These are phyloP conservation scores for Avena insularis DNA, from an alignment of 176 grass and related monocot genomes.

Conservation along the genomic window DNA sequence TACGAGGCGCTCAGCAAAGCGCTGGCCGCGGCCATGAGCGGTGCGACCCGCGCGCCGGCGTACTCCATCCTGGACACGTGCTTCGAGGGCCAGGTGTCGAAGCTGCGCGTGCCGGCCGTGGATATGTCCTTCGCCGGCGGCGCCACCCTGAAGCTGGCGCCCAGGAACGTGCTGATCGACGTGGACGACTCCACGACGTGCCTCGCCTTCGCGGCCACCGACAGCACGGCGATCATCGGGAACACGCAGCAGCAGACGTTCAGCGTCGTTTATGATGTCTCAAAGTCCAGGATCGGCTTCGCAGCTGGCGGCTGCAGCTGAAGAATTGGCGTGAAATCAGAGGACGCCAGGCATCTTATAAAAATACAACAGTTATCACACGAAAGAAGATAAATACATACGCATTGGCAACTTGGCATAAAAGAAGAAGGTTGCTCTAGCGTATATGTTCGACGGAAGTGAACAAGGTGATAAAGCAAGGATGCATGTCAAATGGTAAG, in stretches of 20 bases:
- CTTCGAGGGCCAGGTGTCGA: slow-evolving; percentile 53
- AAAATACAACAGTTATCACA: slow-evolving; percentile 18
- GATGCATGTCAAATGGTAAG: neutral
- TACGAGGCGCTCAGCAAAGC: slow-evolving; percentile 70
- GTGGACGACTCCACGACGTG: slow-evolving; percentile 73
- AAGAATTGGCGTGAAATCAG: slow-evolving; percentile 26
- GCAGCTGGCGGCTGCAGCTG: slow-evolving; percentile 73
- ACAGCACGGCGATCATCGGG: slow-evolving; percentile 68
- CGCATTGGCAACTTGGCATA: neutral
- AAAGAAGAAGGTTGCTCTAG: neutral
- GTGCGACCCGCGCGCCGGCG: slow-evolving; percentile 40
- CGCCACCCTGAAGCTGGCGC: slow-evolving; percentile 52
- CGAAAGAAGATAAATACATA: neutral
- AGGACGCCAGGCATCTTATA: neutral
- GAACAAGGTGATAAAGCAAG: neutral
- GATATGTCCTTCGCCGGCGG: slow-evolving; percentile 59
- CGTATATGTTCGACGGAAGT: neutral
- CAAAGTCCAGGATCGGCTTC: slow-evolving; percentile 69
- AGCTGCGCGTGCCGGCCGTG: slow-evolving; percentile 55
- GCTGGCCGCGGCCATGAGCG: slow-evolving; percentile 48
- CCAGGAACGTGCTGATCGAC: slow-evolving; percentile 65
- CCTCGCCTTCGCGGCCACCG: slow-evolving; percentile 68
- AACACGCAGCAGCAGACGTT: slow-evolving; percentile 94
- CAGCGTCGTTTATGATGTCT: slow-evolving; percentile 72
- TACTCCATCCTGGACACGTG: slow-evolving; percentile 84